Evolutionary conservation across 164 flowering plant species (phyloP), one percentile per base, ranked within the genome.

Genomic region (Macadamia tetraphylla): DNA sequence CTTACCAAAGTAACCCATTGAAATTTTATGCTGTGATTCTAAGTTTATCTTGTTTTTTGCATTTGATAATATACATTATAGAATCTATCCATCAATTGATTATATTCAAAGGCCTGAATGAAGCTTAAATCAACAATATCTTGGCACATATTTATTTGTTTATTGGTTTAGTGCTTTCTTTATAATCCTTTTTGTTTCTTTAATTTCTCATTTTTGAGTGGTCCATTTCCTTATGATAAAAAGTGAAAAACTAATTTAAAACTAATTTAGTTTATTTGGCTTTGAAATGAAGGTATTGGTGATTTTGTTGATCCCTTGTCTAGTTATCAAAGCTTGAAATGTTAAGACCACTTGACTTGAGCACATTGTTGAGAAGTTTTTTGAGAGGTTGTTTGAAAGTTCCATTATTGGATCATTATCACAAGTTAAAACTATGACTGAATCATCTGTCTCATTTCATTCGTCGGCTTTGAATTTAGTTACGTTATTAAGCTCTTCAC

Each of bases 391-490:
- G 23, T 23, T 23, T 23, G 23, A 23, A 23, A 55, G 61, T 18
- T 12, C 74, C 0, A 69, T 23, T 0, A 61, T 31, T 6, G 71
- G 57, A 32, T 44, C 76, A 32, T 48, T 66, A 11, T 75, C 74
- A 2, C 63, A 78, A 10, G 40, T 86, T 52, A 74, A 77, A 69
- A 73, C 59, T 46, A 64, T 46, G 17, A 65, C 78, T 1, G 64
- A 61, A 6, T 32, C 67, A 8, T 14, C 80, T 10, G 11, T 67
- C 13, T 77, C 78, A 3, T 49, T 67, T 1, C 78, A 68, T 44
- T 59, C 78, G 18, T 65, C 80, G 1, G 68, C 79, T 0, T n/a
- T 63, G 13, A 72, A 72, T 60, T 60, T 82, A 52, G 82, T 81
- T 6, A 73, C 75, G 18, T 11, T 71, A 42, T 10, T 84, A 9